Conservation (phyloP, 306 rosid species). For the Malus orientalis region DNA sequence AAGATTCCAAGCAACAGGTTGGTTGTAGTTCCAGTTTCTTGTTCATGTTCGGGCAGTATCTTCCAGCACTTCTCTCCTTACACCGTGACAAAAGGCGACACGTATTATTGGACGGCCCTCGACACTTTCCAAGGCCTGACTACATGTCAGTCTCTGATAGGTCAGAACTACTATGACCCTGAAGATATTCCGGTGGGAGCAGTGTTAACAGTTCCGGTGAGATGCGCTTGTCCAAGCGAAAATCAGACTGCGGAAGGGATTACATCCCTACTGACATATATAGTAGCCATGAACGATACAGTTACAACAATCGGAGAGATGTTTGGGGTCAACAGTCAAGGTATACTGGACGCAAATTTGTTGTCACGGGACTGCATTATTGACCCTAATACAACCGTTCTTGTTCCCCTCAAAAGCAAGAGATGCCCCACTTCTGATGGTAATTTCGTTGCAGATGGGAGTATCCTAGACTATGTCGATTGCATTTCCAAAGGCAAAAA, state of each 20-base stretch:
- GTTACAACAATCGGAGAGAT: slow-evolving; percentile 26
- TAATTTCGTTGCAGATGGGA: not conserved
- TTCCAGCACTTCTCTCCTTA: slow-evolving; percentile 40
- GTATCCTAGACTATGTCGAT: not conserved
- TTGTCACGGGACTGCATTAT: slow-evolving; percentile 11
- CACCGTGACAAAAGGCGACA: slow-evolving; percentile 5
- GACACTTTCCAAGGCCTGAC: slow-evolving; percentile 41
- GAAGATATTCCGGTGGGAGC: slow-evolving; percentile 17
- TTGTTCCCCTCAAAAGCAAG: slow-evolving; percentile 37
- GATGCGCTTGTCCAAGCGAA: slow-evolving; percentile 43
- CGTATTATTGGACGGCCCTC: slow-evolving; percentile 16
- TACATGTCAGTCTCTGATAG: slow-evolving; percentile 41
- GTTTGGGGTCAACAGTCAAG: slow-evolving; percentile 28
- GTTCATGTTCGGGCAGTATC: slow-evolving; percentile 45
- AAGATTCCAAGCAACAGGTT: slow-evolving; percentile 28
- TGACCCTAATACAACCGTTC: slow-evolving; percentile 17
- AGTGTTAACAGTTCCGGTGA: slow-evolving; percentile 27
- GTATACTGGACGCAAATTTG: slow-evolving; percentile 33
- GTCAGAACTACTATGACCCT: slow-evolving; percentile 42
- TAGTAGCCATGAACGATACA: slow-evolving; percentile 18
- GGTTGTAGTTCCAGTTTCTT: slow-evolving; percentile 35
- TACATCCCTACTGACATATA: slow-evolving; percentile 25
- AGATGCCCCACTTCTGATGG: slow-evolving; percentile 27
- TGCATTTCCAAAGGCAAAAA: not conserved
- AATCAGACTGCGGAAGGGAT: slow-evolving; percentile 32